These are phyloP conservation scores for Ogataea hybrid DNA, from an alignment of 1,139 yeast genomes.

Conservation along the genomic window DNA sequence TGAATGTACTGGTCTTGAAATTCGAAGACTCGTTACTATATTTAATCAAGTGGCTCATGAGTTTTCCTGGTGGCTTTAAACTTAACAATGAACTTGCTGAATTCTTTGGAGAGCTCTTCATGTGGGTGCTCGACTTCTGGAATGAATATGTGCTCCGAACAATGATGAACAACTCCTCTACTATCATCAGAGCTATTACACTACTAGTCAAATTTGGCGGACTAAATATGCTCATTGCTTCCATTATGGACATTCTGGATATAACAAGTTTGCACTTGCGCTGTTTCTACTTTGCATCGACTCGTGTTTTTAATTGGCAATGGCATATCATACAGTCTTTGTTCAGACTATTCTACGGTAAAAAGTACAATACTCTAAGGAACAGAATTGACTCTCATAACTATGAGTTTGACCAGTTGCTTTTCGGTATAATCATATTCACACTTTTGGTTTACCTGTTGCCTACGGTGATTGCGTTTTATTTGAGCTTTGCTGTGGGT, in stretches of 20 bases:
- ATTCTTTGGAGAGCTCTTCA: conserved; percentile 80
- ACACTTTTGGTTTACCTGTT: conserved; percentile 73
- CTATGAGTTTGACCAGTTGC: conserved; percentile 81
- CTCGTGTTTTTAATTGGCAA: conserved; percentile 78
- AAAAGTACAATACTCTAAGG: conserved; percentile 79
- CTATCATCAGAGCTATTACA: conserved; percentile 36
- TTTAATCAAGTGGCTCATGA: conserved; percentile 73
- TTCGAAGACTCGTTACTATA: conserved; percentile 40
- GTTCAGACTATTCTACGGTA: conserved; percentile 85
- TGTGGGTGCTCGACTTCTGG: conserved; percentile 85
- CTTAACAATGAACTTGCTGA: conserved; percentile 82
- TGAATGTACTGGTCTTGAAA: conserved; percentile 15
- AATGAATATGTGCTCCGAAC: conserved; percentile 34
- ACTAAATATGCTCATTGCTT: conserved; percentile 65
- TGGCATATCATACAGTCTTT: conserved; percentile 65
- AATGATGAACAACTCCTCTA: conserved; percentile 13
- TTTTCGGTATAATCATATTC: conserved; percentile 85
- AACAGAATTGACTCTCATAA: conserved; percentile 82
- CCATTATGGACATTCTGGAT: conserved; percentile 62
- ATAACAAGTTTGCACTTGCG: conserved; percentile 69
- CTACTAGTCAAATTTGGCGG: conserved; percentile 52
- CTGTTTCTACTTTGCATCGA: conserved; percentile 74
- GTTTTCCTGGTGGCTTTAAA: conserved; percentile 93
- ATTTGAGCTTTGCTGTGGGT: conserved; percentile 65
- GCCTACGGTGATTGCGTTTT: conserved; percentile 88